Percentiles rank a stretch among this genome's conserved stretches.
phyloP scores from a whole-genome alignment of 768 basidiomycete genomes.

The Podaxis sp. region DNA sequence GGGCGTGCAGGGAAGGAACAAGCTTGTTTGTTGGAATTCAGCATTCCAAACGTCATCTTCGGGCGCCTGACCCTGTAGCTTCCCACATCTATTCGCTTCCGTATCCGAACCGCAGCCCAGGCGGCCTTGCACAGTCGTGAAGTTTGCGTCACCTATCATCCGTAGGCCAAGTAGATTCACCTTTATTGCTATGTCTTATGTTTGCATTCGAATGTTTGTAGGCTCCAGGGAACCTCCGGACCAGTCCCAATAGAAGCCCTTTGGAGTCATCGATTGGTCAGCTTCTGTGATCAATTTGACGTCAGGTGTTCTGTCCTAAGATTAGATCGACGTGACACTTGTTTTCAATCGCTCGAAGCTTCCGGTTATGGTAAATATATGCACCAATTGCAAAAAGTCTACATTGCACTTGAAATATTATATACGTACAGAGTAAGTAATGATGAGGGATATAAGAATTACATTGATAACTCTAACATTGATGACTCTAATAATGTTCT shows the following conservation, averaged over 20 bases:
- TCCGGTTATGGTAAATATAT: not conserved
- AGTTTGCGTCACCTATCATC: too few species aligned
- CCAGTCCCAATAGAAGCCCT: too few species aligned
- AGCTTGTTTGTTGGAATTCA: not conserved
- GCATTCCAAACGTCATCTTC: constrained; percentile 3
- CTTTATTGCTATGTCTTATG: too few species aligned
- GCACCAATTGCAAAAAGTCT: not conserved
- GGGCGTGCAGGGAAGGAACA: not conserved
- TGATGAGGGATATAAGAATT: not conserved
- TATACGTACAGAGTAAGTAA: not conserved
- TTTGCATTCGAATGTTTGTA: too few species aligned
- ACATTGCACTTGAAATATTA: not conserved
- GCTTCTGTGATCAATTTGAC: too few species aligned
- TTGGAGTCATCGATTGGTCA: not conserved
- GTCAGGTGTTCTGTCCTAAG: not conserved
- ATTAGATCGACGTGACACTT: not conserved
- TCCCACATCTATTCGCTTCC: constrained; percentile 7
- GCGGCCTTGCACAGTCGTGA: too few species aligned
- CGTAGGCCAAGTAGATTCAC: too few species aligned
- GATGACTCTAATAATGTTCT: too few species aligned
- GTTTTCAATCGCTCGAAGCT: too few species aligned
- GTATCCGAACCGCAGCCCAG: not conserved
- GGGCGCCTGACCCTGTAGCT: not conserved
- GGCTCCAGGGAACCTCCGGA: not conserved
- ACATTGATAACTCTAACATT: too few species aligned